These are phyloP conservation scores for Venturia asperata DNA, from an alignment of 2,329 filamentous ascomycete species.

Conservation along the genomic window DNA sequence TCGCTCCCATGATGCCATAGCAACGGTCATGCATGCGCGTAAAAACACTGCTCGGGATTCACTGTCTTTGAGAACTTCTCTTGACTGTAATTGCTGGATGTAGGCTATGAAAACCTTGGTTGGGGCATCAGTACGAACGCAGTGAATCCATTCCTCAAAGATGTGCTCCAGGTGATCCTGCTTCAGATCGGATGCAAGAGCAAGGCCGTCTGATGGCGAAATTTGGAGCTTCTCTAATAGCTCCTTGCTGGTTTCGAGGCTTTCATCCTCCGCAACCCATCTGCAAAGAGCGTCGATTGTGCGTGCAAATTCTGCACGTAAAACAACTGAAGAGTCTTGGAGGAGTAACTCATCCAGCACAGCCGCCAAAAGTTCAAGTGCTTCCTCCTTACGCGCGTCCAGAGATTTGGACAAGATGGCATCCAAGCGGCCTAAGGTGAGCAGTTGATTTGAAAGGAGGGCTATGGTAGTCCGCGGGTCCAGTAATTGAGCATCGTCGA, in stretches of 20 bases:
- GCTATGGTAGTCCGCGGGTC: constrained; percentile 55
- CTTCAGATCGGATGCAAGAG: constrained; percentile 45
- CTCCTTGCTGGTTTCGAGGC: constrained; percentile 57
- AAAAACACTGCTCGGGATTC: constrained; percentile 77
- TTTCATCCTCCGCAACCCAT: constrained; percentile 71
- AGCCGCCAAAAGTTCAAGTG: constrained; percentile 71
- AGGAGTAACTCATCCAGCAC: constrained; percentile 73
- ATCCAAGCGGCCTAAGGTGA: constrained; percentile 53
- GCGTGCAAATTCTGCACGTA: constrained; percentile 78
- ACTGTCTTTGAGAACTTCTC: constrained; percentile 62
- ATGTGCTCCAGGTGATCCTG: constrained; percentile 88
- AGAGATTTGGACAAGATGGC: constrained; percentile 67
- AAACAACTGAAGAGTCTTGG: constrained; percentile 65
- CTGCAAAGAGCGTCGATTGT: constrained; percentile 74
- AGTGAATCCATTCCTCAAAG: constrained; percentile 88
- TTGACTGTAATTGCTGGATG: constrained; percentile 72
- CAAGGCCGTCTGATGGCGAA: constrained; percentile 34
- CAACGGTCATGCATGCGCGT: constrained; percentile 71
- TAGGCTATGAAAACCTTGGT: constrained; percentile 69
- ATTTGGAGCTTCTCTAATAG: constrained; percentile 60
- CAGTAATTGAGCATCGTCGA: constrained; percentile 52
- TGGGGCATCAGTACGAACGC: constrained; percentile 69
- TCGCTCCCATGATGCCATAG: constrained; percentile 70
- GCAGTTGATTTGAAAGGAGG: constrained; percentile 51
- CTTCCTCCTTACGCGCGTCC: constrained; percentile 60